Conservation (phyloP, 2,329 filamentous ascomycete genomes). For the Hymenoscyphus repandus region DNA sequence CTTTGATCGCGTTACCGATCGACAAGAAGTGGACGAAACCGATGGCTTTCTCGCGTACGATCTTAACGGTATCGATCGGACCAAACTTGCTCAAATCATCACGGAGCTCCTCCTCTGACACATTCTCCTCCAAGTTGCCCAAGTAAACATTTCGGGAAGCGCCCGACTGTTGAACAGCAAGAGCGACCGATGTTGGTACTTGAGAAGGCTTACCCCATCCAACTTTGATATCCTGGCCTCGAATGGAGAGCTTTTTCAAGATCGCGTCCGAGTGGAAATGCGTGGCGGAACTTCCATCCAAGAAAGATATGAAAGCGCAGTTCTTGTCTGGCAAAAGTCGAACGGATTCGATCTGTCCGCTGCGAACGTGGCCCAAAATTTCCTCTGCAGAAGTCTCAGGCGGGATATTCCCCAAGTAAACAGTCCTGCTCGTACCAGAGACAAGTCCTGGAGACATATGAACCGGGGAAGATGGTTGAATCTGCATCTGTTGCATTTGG, state of each 20-base stretch:
- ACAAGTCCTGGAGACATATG: conserved; percentile 74
- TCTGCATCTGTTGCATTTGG: conserved; percentile 43
- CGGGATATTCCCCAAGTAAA: conserved; percentile 98
- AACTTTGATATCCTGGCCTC: conserved; percentile 98
- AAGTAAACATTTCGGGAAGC: conserved; percentile 97
- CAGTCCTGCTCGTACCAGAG: conserved; percentile 88
- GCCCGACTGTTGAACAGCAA: conserved; percentile 94
- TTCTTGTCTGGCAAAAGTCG: conserved; percentile 97
- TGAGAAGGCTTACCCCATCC: conserved; percentile 99
- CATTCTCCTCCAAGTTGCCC: conserved; percentile 86
- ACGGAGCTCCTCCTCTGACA: conserved; percentile 83
- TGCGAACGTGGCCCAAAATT: conserved; percentile 91
- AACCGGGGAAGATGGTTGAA: conserved; percentile 65
- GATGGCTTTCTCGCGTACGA: conserved; percentile 96
- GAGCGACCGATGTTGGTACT: conserved; percentile 93
- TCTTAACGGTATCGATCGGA: conserved; percentile 93
- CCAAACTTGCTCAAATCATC: conserved; percentile 97
- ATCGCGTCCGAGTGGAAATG: conserved; percentile 99
- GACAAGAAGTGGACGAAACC: conserved; percentile 97
- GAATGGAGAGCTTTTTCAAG: conserved; percentile 98
- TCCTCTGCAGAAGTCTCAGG: conserved; percentile 95
- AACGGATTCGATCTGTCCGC: conserved; percentile 98
- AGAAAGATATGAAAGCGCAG: conserved; percentile 98
- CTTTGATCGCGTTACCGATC: conserved; percentile 97
- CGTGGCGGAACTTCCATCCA: conserved; percentile 94